phyloP scores from a whole-genome alignment of 2,329 filamentous ascomycete species.

The Colletotrichum falcatum region DNA sequence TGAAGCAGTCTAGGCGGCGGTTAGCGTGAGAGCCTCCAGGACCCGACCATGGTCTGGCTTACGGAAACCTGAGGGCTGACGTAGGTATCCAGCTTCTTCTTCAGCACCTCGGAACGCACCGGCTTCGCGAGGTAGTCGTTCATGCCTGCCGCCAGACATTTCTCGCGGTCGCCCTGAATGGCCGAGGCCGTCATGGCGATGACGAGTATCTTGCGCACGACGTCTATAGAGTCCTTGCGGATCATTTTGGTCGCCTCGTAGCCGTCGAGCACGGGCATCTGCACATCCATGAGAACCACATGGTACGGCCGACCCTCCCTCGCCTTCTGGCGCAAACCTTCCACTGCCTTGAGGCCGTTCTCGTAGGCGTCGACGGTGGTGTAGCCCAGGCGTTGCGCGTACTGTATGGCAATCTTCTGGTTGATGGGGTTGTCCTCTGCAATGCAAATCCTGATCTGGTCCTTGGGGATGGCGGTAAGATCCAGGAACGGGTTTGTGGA shows the following conservation, averaged over 20 bases:
- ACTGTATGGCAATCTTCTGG: conserved; percentile 92
- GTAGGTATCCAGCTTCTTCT: conserved; percentile 79
- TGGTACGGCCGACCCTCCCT: conserved; percentile 83
- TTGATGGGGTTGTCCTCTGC: conserved; percentile 97
- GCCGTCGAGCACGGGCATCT: conserved; percentile 94
- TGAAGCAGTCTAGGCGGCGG: conserved; percentile 10
- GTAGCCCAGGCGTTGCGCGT: conserved; percentile 87
- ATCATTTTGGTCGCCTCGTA: conserved; percentile 91
- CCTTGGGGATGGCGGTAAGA: conserved; percentile 78
- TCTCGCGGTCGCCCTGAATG: conserved; percentile 94
- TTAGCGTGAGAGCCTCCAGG: conserved; percentile 9
- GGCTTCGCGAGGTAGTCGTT: conserved; percentile 97
- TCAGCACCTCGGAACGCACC: conserved; percentile 88
- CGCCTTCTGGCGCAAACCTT: conserved; percentile 81
- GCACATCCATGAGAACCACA: conserved; percentile 93
- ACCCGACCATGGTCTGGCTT: conserved; percentile 7
- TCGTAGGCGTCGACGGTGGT: conserved; percentile 85
- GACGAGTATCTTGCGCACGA: conserved; percentile 85
- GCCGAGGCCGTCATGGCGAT: conserved; percentile 98
- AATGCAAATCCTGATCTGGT: conserved; percentile 88
- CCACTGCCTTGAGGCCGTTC: conserved; percentile 88
- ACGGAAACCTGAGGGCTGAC: conserved; percentile 52
- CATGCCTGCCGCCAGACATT: conserved; percentile 96
- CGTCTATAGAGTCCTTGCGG: conserved; percentile 79
- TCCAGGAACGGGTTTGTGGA: conserved; percentile 67